Evolutionary conservation across 208 protist genomes (phyloP).

Genomic region (Leishmania tropica): DNA sequence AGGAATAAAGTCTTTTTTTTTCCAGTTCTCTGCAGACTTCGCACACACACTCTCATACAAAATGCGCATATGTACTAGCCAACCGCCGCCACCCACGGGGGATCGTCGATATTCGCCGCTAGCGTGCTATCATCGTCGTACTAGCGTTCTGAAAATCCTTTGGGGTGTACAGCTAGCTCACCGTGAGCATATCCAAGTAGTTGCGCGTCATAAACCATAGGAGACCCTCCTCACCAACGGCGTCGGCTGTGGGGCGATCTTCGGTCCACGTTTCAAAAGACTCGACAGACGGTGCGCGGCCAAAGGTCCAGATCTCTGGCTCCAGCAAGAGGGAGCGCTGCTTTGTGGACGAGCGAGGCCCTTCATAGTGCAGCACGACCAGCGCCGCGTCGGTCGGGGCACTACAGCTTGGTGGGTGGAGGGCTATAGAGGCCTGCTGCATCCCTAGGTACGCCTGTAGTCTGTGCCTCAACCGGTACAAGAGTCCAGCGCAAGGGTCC

Average conservation of each 20-base stretch:
- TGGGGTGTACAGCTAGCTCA: slow-evolving; percentile 11
- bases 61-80: too few relatives aligned
- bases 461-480: not conserved
- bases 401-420: not conserved
- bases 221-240: slow-evolving; percentile 61
- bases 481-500: not conserved
- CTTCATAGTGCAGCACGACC: slow-evolving; percentile 88
- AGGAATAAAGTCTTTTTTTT: too few relatives aligned
- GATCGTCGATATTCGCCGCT: too few relatives aligned
- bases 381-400: slow-evolving; percentile 55
- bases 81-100: too few relatives aligned
- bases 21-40: too few relatives aligned
- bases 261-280: slow-evolving; percentile 74
- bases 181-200: slow-evolving; percentile 77
- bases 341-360: slow-evolving; percentile 61
- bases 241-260: slow-evolving; percentile 55
- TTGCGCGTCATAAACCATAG: slow-evolving; percentile 76
- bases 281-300: slow-evolving; percentile 57
- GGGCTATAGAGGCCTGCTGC: not conserved
- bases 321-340: slow-evolving; percentile 75
- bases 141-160: not conserved
- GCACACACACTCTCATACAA: too few relatives aligned
- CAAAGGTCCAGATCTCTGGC: slow-evolving; percentile 76
- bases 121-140: not conserved
- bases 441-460: not conserved